These are phyloP conservation scores for Serendipita sp. DNA, from an alignment of 768 basidiomycete species.

Conservation along the genomic window DNA sequence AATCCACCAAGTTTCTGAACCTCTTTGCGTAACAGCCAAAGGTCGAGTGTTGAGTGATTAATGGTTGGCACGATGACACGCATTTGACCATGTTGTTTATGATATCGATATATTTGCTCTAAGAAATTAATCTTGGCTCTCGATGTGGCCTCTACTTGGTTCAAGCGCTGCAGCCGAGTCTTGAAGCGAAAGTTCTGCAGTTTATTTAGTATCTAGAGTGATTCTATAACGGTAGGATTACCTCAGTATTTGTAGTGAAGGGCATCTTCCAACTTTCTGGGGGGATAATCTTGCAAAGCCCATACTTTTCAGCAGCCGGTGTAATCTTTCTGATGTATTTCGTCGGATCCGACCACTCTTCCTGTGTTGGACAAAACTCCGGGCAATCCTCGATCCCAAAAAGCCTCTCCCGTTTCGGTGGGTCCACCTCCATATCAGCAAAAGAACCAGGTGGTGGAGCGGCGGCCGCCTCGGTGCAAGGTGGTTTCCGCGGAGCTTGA, in stretches of 20 bases:
- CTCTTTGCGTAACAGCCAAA: constrained; percentile 86
- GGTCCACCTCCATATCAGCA: not conserved
- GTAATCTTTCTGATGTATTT: constrained; percentile 75
- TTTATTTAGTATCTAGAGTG: constrained; percentile 5
- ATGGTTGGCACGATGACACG: constrained; percentile 87
- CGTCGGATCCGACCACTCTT: constrained; percentile 91
- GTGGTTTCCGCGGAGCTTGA: not conserved
- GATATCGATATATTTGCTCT: constrained; percentile 91
- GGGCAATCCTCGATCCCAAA: constrained; percentile 86
- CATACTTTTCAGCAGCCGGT: constrained; percentile 52
- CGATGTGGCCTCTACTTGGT: constrained; percentile 93
- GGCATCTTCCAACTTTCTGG: constrained; percentile 91
- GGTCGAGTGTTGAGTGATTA: constrained; percentile 80
- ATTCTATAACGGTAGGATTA: constrained; percentile 22
- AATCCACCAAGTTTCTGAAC: constrained; percentile 81
- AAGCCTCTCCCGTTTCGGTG: constrained; percentile 27
- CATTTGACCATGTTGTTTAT: constrained; percentile 85
- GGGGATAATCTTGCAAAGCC: constrained; percentile 93
- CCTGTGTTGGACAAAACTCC: constrained; percentile 70
- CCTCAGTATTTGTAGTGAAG: constrained; percentile 88
- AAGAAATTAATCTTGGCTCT: constrained; percentile 94
- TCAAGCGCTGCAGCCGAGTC: constrained; percentile 84
- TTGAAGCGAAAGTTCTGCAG: constrained; percentile 80
- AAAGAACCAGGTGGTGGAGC: not conserved
- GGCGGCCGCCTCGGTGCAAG: constrained; percentile 12